Base-by-base conservation (phyloP, 2,329 filamentous ascomycete species). In the Apiospora kogelbergensis region DNA sequence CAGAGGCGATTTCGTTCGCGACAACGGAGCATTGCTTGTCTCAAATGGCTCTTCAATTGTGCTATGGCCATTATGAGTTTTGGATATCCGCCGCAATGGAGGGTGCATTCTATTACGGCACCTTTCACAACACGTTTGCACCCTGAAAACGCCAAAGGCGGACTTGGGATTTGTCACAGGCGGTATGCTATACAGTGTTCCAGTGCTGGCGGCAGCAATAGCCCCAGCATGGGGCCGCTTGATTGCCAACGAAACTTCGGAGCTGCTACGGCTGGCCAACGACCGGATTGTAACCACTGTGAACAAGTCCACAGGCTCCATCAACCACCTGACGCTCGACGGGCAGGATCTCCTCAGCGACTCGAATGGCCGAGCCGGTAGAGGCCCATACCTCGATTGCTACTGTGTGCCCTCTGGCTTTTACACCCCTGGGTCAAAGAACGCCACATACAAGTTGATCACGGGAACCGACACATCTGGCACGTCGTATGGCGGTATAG, bases 321-420 rank as follows among this genome's bases (percentile, higher is more conserved):
- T 83, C 65, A 75, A 79, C 65, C 74, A 75, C 60, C 72, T 82
- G 66, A 76, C 72, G 3, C 73, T 82, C 26, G 80, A 82, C 53
- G 78, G 78, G 33, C 77, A 79, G 65, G 84, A 90, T 71, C 80
- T 90, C 1, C 82, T 90, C 0, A 87, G 87, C 15, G 78, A 79
- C 1, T 71, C 26, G 22, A 79, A 78, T n/a, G 83, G 82, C 22
- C 80, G 79, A 22, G 81, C 77, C 5, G 88, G 88, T 33, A 73
- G 72, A 37, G 85, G 86, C 0, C 86, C 87, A 1, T 89, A 90
- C 73, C 83, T 90, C 6, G 88, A 91, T 76, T 91, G 89, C 75
- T 89, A 90, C 77, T 91, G 88, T 74, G 86, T 82, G 0, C 87
- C 87, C 1, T 82, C 81, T 0, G 89, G 89, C 0, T 85, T 85